phyloP scores from a whole-genome alignment of 192 early-diverging fungal genomes.

The Lobosporangium transversale region DNA sequence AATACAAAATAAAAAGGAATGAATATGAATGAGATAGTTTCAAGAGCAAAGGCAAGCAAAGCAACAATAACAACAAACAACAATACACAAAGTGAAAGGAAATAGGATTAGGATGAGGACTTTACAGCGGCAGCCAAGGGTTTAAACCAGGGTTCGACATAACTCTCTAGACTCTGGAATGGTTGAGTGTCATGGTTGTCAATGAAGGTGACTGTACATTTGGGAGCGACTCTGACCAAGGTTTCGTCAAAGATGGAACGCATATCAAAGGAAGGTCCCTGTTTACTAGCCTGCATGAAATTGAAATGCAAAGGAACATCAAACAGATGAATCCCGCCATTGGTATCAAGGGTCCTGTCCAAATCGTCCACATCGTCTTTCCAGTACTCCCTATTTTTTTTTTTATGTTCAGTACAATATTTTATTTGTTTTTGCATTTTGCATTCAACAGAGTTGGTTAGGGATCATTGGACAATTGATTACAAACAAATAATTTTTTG shows the following conservation, averaged over 20 bases:
- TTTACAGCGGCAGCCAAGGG: conserved; percentile 55
- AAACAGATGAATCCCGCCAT: conserved; percentile 27
- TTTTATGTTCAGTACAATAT: no score
- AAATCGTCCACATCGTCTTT: conserved; percentile 16
- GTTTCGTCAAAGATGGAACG: conserved; percentile 34
- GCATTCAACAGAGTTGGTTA: not conserved
- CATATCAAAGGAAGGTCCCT: conserved; percentile 27
- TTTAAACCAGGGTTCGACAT: conserved; percentile 58
- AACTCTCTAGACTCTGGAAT: conserved; percentile 54
- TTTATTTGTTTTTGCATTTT: not conserved
- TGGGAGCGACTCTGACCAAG: conserved; percentile 15
- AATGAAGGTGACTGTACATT: conserved; percentile 33
- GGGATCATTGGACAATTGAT: no score
- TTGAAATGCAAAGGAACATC: conserved; percentile 41
- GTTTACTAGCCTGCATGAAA: conserved; percentile 13
- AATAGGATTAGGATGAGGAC: not conserved
- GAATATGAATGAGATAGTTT: not conserved
- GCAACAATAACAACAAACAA: no score
- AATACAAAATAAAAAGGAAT: not conserved
- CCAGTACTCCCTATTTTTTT: conserved; percentile 21
- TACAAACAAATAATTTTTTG: not conserved
- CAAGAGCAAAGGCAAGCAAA: no score
- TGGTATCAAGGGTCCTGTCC: conserved; percentile 6
- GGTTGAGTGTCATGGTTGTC: conserved; percentile 51
- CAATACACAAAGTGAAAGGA: not conserved